A percentile compares a stretch with the other conserved stretches of the same genome.
phyloP scores from a whole-genome alignment of 345 rosid species.

The Turnera subulata region DNA sequence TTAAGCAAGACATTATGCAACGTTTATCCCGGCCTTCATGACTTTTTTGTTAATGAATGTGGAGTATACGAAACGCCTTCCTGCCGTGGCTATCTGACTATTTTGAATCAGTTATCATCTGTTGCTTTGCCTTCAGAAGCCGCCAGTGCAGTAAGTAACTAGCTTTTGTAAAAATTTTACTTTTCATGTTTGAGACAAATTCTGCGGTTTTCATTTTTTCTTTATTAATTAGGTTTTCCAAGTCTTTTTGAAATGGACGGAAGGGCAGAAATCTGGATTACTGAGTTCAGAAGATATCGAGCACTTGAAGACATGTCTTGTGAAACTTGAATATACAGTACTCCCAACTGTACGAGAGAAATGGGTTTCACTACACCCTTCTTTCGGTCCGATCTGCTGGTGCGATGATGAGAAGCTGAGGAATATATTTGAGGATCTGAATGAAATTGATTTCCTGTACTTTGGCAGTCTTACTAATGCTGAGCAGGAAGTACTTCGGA shows the following conservation, averaged over 20 bases:
- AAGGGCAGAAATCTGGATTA: constrained; percentile 54
- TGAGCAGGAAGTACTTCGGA: constrained; percentile 49
- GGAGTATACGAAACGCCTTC: constrained; percentile 71
- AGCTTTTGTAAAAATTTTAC: constrained; percentile 3
- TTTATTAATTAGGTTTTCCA: constrained; percentile 64
- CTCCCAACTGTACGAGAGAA: constrained; percentile 68
- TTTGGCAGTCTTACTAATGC: constrained; percentile 50
- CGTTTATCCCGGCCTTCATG: constrained; percentile 78
- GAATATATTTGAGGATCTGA: constrained; percentile 54
- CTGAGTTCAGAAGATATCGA: constrained; percentile 49
- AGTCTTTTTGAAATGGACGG: constrained; percentile 76
- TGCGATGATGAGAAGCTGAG: constrained; percentile 62
- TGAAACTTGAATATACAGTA: constrained; percentile 51
- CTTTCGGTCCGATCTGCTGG: constrained; percentile 83
- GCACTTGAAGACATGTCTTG: constrained; percentile 56
- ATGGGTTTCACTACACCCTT: constrained; percentile 86
- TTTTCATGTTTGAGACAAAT: constrained; percentile 11
- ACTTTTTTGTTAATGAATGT: constrained; percentile 74
- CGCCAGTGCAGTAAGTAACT: constrained; percentile 62
- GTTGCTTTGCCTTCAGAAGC: constrained; percentile 64
- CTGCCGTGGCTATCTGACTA: constrained; percentile 49
- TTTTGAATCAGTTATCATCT: constrained; percentile 57
- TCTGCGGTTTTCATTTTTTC: constrained; percentile 16
- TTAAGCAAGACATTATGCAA: constrained; percentile 52
- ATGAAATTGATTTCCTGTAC: constrained; percentile 52